These are phyloP conservation scores for Hypoxylon sp. DNA, from an alignment of 2,329 filamentous ascomycete genomes.

Conservation along the genomic window DNA sequence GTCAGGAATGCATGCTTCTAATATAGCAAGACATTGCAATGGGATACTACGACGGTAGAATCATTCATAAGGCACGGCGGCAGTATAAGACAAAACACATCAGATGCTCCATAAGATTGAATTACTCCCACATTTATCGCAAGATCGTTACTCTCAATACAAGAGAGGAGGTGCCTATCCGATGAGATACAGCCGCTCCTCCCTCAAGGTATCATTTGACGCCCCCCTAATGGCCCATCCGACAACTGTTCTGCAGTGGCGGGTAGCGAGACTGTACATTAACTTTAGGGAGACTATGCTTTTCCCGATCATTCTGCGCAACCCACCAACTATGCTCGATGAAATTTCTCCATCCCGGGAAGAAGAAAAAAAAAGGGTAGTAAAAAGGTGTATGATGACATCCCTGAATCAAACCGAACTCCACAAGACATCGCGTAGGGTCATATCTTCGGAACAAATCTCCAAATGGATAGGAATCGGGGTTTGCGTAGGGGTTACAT, in stretches of 20 bases:
- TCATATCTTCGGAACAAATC: conserved; percentile 32
- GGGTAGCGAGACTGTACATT: conserved; percentile 35
- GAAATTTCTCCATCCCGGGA: not conserved
- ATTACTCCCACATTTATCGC: conserved; percentile 21
- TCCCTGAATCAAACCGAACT: conserved; percentile 32
- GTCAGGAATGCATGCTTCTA: no score
- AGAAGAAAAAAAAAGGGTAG: conserved; percentile 4
- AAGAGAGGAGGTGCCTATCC: conserved; percentile 10
- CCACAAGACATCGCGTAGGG: conserved; percentile 31
- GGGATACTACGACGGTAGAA: no score
- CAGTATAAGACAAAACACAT: not conserved
- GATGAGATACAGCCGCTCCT: conserved; percentile 4
- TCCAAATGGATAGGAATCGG: conserved; percentile 18
- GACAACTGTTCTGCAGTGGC: conserved; percentile 9
- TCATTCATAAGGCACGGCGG: no score
- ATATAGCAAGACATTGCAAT: no score
- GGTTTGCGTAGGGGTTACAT: conserved; percentile 26
- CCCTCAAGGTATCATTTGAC: conserved; percentile 27
- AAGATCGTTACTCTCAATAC: conserved; percentile 15
- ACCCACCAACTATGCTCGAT: conserved; percentile 3
- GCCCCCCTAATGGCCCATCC: conserved; percentile 8
- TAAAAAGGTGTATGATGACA: conserved; percentile 12
- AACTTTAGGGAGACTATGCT: conserved; percentile 15
- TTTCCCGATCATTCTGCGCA: conserved; percentile 21
- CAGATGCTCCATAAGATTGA: conserved; percentile 28